Percentiles rank a stretch among this genome's conserved stretches.
Conservation (phyloP, 768 basidiomycete genomes). For the Tylopilus subfusipes region DNA sequence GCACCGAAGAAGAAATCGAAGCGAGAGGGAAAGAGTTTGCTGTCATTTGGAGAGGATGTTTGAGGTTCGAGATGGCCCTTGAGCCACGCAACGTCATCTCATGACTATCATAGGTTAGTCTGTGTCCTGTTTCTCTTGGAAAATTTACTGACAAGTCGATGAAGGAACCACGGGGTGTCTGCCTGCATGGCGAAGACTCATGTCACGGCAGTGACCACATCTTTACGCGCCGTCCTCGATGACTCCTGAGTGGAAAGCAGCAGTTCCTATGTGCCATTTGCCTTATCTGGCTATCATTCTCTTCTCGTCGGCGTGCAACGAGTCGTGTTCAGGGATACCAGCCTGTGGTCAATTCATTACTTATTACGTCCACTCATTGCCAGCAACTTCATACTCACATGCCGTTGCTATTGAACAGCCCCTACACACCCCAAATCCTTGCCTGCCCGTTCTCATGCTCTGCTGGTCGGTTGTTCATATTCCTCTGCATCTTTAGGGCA, state of each 20-base stretch:
- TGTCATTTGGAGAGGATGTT: conserved; percentile 35
- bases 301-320: neutral
- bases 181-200: neutral
- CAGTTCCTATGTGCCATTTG: neutral
- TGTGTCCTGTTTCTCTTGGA: neutral
- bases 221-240: neutral
- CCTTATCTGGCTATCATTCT: neutral
- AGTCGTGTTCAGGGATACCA: conserved; percentile 4
- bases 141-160: neutral
- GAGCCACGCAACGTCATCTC: neutral
- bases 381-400: conserved; percentile 2
- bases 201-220: neutral
- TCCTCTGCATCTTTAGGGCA: conserved; percentile 1
- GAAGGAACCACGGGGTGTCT: neutral
- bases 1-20: conserved; percentile 55
- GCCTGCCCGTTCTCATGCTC: conserved; percentile 4
- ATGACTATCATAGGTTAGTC: conserved; percentile 4
- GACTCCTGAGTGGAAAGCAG: neutral
- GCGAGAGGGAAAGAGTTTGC: conserved; percentile 38
- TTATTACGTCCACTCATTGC: conserved; percentile 12
- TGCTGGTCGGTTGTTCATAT: conserved; percentile 4
- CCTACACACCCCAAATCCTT: conserved; percentile 2
- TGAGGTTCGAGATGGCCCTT: conserved; percentile 10
- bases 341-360: neutral
- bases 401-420: conserved; percentile 5